These are phyloP conservation scores for Claviceps cyperi DNA, from an alignment of 2,329 filamentous ascomycete species.

Conservation along the genomic window DNA sequence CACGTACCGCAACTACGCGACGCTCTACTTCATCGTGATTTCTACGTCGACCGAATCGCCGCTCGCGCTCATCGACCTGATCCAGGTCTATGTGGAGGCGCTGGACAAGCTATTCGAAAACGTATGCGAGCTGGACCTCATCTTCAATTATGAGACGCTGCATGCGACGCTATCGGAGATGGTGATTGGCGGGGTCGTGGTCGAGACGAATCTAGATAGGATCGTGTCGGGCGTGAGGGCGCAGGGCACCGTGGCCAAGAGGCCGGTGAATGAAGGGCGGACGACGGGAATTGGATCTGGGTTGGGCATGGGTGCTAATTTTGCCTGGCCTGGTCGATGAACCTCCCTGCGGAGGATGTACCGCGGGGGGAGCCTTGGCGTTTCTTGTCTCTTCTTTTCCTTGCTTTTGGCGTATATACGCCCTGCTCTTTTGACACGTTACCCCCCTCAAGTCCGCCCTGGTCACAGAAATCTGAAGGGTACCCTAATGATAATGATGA, in stretches of 20 bases:
- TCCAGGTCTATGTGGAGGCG: conserved; percentile 95
- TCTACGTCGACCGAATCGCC: conserved; percentile 93
- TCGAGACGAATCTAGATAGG: conserved; percentile 79
- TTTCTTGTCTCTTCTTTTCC: not conserved
- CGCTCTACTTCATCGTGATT: conserved; percentile 96
- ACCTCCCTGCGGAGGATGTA: too few species aligned
- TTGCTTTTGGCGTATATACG: not conserved
- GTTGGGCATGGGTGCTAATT: conserved; percentile 41
- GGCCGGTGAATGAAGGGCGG: conserved; percentile 59
- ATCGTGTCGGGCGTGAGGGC: conserved; percentile 74
- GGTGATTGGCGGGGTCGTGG: conserved; percentile 87
- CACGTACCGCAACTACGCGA: conserved; percentile 96
- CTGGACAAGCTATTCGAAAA: conserved; percentile 94
- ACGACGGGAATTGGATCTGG: conserved; percentile 31
- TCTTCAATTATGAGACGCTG: conserved; percentile 97
- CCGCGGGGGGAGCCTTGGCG: too few species aligned
- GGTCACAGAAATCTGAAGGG: not conserved
- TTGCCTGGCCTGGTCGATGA: conserved; percentile 36
- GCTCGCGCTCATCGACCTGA: conserved; percentile 85
- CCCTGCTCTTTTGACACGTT: not conserved
- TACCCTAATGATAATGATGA: not conserved
- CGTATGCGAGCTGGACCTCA: conserved; percentile 93
- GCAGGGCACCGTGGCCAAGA: conserved; percentile 64
- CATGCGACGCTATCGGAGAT: conserved; percentile 86
- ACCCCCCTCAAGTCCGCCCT: not conserved